A percentile compares a stretch with the other conserved stretches of the same genome.
Conservation (phyloP, 352 stramenopile genomes). For the Hyphochytrium catenoides region DNA sequence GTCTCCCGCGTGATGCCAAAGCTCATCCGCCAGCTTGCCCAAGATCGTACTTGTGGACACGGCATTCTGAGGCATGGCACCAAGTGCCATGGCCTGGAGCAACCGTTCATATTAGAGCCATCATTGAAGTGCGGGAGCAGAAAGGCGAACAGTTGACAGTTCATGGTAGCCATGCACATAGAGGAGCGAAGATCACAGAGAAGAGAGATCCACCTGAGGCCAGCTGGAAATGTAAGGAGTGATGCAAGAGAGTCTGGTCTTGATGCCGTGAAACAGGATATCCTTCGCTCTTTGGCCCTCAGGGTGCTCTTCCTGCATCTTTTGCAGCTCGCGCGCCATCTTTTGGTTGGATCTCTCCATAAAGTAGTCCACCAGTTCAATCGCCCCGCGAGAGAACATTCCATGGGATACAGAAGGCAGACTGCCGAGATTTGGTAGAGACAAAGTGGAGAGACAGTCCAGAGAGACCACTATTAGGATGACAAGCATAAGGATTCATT, state of each 20-base stretch:
- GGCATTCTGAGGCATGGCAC: constrained; percentile 39
- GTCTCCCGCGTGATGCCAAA: constrained; percentile 64
- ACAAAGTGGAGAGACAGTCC: too few species aligned
- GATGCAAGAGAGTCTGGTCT: constrained; percentile 31
- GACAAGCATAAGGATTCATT: too few species aligned
- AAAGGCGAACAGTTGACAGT: too few species aligned
- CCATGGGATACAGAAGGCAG: constrained; percentile 51
- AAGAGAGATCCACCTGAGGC: constrained; percentile 19
- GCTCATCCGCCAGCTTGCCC: constrained; percentile 36
- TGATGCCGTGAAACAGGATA: constrained; percentile 46
- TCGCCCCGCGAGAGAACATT: constrained; percentile 38
- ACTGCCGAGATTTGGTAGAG: too few species aligned
- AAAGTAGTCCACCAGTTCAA: constrained; percentile 57
- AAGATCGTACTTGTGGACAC: constrained; percentile 38
- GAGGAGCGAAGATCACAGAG: neutral
- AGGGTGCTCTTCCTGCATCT: constrained; percentile 27
- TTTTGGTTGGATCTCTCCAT: constrained; percentile 27
- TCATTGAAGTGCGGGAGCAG: too few species aligned
- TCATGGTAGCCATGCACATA: too few species aligned
- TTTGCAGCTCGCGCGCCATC: constrained; percentile 24
- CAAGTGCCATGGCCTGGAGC: constrained; percentile 33
- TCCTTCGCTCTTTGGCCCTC: constrained; percentile 31
- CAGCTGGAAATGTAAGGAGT: constrained; percentile 26
- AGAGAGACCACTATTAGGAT: too few species aligned
- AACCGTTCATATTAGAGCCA: too few species aligned